phyloP scores from a whole-genome alignment of 129 eudicot species.

The Helianthus annuus region HanXRQr2.0-SUNRISE NC_035448.2:119724001-119724500 shows the following conservation, averaged over 20 bases:
- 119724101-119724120: conserved; percentile 37
- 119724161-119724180: conserved; percentile 37
- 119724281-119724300: not conserved
- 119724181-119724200: conserved; percentile 1
- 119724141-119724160: conserved; percentile 61
- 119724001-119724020: conserved; percentile 49
- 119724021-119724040: conserved; percentile 53
- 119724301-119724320: conserved; percentile 22
- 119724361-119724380: no score
- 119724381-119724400: no score
- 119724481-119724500: conserved; percentile 33
- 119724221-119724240: not conserved
- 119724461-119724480: conserved; percentile 21
- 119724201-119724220: conserved; percentile 9
- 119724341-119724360: not conserved
- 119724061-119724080: conserved; percentile 26
- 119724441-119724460: conserved; percentile 27
- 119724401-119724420: not conserved
- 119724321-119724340: conserved; percentile 3
- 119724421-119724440: not conserved
- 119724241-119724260: not conserved
- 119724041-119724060: conserved; percentile 49
- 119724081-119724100: conserved; percentile 61
- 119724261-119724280: conserved; percentile 18
- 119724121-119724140: conserved; percentile 54